These are phyloP conservation scores for Phylloporus sp. DNA, from an alignment of 768 basidiomycete species.

Conservation along the genomic window DNA sequence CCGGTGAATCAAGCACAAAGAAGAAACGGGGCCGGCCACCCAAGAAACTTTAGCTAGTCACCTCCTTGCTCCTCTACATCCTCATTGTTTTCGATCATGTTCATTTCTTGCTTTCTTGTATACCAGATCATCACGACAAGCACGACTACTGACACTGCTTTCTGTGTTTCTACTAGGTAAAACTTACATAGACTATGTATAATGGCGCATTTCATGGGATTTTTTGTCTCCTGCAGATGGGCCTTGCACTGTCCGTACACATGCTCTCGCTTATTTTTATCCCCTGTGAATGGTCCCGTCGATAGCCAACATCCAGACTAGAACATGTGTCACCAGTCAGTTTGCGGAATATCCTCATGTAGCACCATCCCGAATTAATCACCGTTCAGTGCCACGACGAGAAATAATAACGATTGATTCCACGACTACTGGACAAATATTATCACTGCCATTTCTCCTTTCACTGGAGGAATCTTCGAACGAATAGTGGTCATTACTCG, in stretches of 20 bases:
- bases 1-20: conserved; percentile 50
- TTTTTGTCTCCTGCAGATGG: conserved; percentile 17
- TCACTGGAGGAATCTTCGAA: conserved; percentile 26
- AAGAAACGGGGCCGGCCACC: conserved; percentile 76
- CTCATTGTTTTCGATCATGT: conserved; percentile 22
- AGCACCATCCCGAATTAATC: conserved; percentile 31
- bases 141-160: conserved; percentile 35
- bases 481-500: conserved; percentile 21
- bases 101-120: conserved; percentile 35
- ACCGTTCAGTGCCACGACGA: conserved; percentile 27
- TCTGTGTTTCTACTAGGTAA: conserved; percentile 34
- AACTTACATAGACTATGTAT: conserved; percentile 34
- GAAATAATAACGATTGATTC: conserved; percentile 21
- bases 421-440: conserved; percentile 17
- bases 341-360: conserved; percentile 33
- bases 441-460: conserved; percentile 18
- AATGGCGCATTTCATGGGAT: conserved; percentile 26
- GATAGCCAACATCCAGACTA: conserved; percentile 14
- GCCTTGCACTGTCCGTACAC: conserved; percentile 13
- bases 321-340: conserved; percentile 22
- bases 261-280: conserved; percentile 31
- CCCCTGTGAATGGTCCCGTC: conserved; percentile 27
- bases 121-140: conserved; percentile 32
- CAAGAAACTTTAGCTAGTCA: conserved; percentile 32
- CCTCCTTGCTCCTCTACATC: conserved; percentile 5